These are phyloP conservation scores for Pharus latifolius DNA, from an alignment of 176 grass and related monocot genomes.

Conservation along the genomic window DNA sequence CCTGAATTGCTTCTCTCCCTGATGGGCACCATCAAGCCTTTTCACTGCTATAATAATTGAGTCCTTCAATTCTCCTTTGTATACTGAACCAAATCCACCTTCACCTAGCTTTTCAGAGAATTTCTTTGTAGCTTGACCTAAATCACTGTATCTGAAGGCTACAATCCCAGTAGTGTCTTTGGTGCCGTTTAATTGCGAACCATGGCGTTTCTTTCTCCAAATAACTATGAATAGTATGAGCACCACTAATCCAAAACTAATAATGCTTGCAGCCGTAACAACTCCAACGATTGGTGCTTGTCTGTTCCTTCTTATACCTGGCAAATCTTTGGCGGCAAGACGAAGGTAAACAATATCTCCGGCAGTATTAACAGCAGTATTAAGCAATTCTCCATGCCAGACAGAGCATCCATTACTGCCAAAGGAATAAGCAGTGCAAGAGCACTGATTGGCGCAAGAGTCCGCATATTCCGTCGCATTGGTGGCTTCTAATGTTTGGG, in stretches of 20 bases:
- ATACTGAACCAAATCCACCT: conserved; percentile 35
- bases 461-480: no score
- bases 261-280: neutral
- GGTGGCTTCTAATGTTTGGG: neutral
- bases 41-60: conserved; percentile 26
- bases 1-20: conserved; percentile 32
- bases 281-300: neutral
- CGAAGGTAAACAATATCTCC: conserved; percentile 38
- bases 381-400: conserved; percentile 37
- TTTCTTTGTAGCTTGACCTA: conserved; percentile 24
- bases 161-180: neutral
- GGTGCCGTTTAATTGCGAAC: conserved; percentile 2
- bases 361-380: no score
- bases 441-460: no score
- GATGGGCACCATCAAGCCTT: no score
- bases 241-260: neutral
- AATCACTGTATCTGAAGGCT: conserved; percentile 14
- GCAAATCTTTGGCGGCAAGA: conserved; percentile 28
- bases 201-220: neutral
- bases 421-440: no score
- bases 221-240: neutral
- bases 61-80: conserved; percentile 18
- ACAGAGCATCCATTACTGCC: neutral
- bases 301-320: neutral
- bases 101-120: conserved; percentile 28